A percentile compares a stretch with the other conserved stretches of the same genome.
These are phyloP conservation scores for Viola pubescens DNA, from an alignment of 441 rosid species.

Conservation along the genomic window DNA sequence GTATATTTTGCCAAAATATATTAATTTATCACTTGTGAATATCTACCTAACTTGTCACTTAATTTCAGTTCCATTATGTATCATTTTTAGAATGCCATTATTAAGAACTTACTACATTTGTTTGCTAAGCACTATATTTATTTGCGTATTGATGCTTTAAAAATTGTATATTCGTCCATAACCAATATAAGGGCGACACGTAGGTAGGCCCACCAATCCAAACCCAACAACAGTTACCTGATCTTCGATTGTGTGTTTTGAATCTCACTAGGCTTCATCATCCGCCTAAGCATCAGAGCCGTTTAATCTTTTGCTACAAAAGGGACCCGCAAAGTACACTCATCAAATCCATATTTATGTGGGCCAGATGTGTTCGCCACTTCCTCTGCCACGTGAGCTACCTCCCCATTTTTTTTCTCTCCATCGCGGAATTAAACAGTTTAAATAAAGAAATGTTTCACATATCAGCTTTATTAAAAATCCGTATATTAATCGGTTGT, in stretches of 20 bases:
- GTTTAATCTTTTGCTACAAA: not conserved
- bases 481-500: no score
- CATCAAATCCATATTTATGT: slow-evolving; percentile 24
- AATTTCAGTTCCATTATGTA: no score
- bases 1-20: no score
- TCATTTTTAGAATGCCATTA: no score
- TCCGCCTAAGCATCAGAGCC: slow-evolving; percentile 18
- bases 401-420: slow-evolving; percentile 1
- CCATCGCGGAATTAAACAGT: no score
- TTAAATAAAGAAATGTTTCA: no score
- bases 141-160: no score
- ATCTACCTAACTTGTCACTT: no score
- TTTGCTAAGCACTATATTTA: no score
- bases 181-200: slow-evolving; percentile 10
- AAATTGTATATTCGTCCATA: not conserved
- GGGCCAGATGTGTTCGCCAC: slow-evolving; percentile 32
- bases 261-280: slow-evolving; percentile 3
- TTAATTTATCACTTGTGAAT: no score
- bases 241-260: slow-evolving; percentile 15
- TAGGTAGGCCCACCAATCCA: not conserved
- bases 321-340: slow-evolving; percentile 15
- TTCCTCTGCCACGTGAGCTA: slow-evolving; percentile 2
- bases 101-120: no score
- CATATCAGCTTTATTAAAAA: no score
- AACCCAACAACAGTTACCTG: not conserved